These are phyloP conservation scores for Amanita pallidorosea DNA, from an alignment of 768 basidiomycete genomes.

Conservation along the genomic window DNA sequence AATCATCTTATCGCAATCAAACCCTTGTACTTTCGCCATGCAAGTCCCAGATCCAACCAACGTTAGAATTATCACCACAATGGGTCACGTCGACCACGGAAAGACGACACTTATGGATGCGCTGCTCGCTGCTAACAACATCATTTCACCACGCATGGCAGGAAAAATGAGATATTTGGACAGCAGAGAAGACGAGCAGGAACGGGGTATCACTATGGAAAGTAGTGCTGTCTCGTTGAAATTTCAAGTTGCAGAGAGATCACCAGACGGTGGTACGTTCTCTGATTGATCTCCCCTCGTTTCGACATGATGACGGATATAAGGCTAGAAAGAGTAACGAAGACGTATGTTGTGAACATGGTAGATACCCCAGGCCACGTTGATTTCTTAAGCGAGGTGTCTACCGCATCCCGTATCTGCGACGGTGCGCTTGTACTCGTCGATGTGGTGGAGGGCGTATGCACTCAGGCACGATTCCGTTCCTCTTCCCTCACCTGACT, in stretches of 20 bases:
- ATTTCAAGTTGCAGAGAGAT: constrained; percentile 68
- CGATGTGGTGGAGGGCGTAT: constrained; percentile 96
- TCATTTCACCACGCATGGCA: constrained; percentile 89
- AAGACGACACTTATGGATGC: constrained; percentile 95
- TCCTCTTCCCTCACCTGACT: too few species aligned
- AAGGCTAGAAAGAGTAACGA: constrained; percentile 41
- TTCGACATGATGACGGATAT: constrained; percentile 20
- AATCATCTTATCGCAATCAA: not conserved
- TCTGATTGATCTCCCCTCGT: constrained; percentile 3
- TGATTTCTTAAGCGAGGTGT: constrained; percentile 96
- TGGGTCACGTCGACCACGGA: constrained; percentile 92
- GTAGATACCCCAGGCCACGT: constrained; percentile 99
- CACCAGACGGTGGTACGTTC: constrained; percentile 44
- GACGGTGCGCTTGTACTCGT: constrained; percentile 95
- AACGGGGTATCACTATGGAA: constrained; percentile 98
- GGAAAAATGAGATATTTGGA: constrained; percentile 96
- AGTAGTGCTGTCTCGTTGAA: constrained; percentile 87
- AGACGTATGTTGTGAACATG: constrained; percentile 83
- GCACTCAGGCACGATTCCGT: constrained; percentile 66
- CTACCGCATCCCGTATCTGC: constrained; percentile 84
- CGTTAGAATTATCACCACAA: constrained; percentile 72
- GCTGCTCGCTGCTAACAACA: constrained; percentile 93
- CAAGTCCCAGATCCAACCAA: constrained; percentile 31
- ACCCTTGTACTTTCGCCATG: constrained; percentile 10
- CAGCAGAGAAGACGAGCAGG: constrained; percentile 92